Evolutionary conservation across 2,329 filamentous ascomycete genomes (phyloP).

Genomic region (Diaporthe velutina): DNA sequence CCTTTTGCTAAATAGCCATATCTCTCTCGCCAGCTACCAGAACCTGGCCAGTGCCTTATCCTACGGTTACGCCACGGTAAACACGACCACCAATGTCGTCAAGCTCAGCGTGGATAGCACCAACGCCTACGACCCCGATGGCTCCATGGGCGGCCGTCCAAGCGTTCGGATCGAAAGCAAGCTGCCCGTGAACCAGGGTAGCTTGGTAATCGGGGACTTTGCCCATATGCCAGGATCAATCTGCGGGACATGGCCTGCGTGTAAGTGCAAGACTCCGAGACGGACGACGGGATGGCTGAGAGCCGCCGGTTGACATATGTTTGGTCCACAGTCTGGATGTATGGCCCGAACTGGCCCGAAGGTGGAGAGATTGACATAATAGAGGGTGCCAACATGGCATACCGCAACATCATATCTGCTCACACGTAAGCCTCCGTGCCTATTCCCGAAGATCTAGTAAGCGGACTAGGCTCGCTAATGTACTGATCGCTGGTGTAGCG

Average conservation of each 20-base stretch:
- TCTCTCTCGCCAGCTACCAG: constrained; percentile 55
- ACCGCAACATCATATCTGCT: constrained; percentile 71
- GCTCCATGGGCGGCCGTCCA: constrained; percentile 56
- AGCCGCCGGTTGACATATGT: neutral
- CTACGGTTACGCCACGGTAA: constrained; percentile 57
- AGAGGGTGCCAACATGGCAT: constrained; percentile 75
- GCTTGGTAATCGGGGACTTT: constrained; percentile 61
- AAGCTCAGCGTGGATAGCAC: constrained; percentile 59
- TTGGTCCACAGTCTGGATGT: constrained; percentile 58
- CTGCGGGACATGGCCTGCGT: constrained; percentile 62
- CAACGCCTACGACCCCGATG: constrained; percentile 51
- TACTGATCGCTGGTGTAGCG: neutral
- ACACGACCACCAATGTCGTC: constrained; percentile 56
- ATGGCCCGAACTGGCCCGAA: constrained; percentile 69
- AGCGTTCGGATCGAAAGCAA: constrained; percentile 62
- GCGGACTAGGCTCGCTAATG: neutral
- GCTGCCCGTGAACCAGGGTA: constrained; percentile 59
- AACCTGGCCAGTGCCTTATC: constrained; percentile 54
- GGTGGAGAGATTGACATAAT: constrained; percentile 79
- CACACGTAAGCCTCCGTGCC: constrained; percentile 61
- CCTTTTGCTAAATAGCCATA: neutral
- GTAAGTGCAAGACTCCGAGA: constrained; percentile 16
- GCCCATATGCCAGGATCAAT: constrained; percentile 62
- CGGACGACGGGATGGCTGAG: neutral
- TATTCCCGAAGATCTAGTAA: no score